Conservation (phyloP, 2,329 filamentous ascomycete genomes). For the Colletotrichum lindemuthianum region DNA sequence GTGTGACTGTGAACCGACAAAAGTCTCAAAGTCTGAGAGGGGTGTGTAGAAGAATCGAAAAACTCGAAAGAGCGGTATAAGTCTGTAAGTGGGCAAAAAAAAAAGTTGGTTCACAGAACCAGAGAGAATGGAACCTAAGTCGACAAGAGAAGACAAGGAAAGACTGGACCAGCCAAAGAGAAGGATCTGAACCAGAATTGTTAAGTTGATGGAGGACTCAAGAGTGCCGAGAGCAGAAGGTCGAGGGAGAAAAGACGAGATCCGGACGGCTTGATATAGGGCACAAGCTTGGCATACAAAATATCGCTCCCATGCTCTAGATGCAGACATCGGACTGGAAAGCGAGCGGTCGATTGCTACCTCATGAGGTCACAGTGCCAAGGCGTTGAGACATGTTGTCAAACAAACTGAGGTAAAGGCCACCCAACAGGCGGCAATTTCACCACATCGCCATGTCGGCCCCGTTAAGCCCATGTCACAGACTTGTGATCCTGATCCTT, state of each 20-base stretch:
- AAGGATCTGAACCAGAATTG: conserved; percentile 30
- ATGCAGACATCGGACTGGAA: conserved; percentile 11
- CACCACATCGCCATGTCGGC: conserved; percentile 10
- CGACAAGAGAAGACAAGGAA: conserved; percentile 16
- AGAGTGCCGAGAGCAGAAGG: conserved; percentile 20
- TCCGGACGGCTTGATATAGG: conserved; percentile 33
- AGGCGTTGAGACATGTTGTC: conserved; percentile 35
- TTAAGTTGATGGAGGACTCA: conserved; percentile 14
- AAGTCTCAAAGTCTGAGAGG: not conserved
- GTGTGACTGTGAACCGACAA: not conserved
- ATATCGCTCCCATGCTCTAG: conserved; percentile 20
- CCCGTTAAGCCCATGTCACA: conserved; percentile 29
- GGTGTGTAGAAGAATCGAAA: not conserved
- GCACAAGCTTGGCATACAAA: conserved; percentile 6
- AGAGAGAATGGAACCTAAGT: conserved; percentile 15
- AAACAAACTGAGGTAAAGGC: conserved; percentile 28
- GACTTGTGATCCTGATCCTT: conserved; percentile 24
- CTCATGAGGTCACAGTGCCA: conserved; percentile 27
- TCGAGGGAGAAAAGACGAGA: not conserved
- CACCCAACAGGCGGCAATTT: conserved; percentile 7
- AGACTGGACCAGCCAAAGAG: conserved; percentile 33
- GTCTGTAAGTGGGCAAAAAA: not conserved
- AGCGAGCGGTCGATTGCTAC: conserved; percentile 16
- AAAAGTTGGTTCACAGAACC: conserved; percentile 33
- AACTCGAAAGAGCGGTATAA: not conserved